Evolutionary conservation across 192 early-diverging fungal species (phyloP).

Genomic region (Backusella tuberculispora): DNA sequence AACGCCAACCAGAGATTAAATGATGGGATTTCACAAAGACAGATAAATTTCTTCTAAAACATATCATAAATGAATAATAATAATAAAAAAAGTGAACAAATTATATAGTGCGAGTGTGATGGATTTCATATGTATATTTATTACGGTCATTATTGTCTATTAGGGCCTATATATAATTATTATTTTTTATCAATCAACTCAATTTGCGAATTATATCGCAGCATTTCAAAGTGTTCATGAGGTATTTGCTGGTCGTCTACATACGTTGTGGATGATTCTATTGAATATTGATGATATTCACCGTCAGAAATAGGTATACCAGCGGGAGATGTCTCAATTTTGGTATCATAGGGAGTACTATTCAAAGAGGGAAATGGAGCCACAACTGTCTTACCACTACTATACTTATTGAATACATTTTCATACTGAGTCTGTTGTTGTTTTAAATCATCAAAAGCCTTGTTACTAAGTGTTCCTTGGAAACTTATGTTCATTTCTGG

Average conservation of each 20-base stretch:
- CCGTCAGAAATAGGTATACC: slow-evolving; percentile 4
- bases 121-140: background rate
- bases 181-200: background rate
- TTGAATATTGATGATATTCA: background rate
- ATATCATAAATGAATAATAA: too few relatives aligned
- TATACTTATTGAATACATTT: slow-evolving; percentile 7
- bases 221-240: background rate
- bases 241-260: background rate
- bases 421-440: slow-evolving; percentile 15
- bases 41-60: too few relatives aligned
- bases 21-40: too few relatives aligned
- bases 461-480: slow-evolving; percentile 18
- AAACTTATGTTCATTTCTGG: slow-evolving; percentile 1
- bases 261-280: background rate
- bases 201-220: background rate
- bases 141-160: background rate
- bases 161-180: background rate
- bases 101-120: too few relatives aligned
- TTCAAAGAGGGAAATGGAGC: background rate
- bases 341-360: background rate
- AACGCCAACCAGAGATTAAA: too few relatives aligned
- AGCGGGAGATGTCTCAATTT: background rate
- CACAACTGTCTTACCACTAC: background rate
- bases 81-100: too few relatives aligned
- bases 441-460: slow-evolving; percentile 19